Percentiles rank a stretch among this genome's conserved stretches.
Evolutionary conservation across 495 filamentous ascomycete genomes (phyloP).

Genomic region (Lophiostoma macrostomum): DNA sequence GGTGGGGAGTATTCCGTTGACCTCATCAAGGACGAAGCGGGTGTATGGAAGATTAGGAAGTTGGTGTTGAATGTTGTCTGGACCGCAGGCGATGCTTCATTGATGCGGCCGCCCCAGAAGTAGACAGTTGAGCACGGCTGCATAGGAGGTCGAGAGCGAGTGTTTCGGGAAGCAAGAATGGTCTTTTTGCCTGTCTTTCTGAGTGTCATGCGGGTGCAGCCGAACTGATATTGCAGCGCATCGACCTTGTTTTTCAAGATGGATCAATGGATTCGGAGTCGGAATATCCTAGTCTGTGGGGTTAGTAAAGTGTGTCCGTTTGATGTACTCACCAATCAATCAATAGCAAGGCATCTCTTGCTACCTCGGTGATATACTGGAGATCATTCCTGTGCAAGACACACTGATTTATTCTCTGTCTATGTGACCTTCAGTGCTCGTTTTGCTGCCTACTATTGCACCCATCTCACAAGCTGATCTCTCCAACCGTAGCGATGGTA

Average conservation of each 20-base stretch:
- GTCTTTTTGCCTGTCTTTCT: conserved; percentile 11
- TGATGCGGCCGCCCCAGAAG: conserved; percentile 8
- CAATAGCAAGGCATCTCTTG: not conserved
- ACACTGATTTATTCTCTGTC: not conserved
- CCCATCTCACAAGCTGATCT: not conserved
- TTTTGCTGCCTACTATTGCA: conserved; percentile 1
- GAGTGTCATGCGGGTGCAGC: conserved; percentile 1
- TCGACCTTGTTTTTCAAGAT: conserved; percentile 11
- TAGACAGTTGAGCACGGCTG: conserved; percentile 4
- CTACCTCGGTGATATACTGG: not conserved
- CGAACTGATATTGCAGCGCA: conserved; percentile 10
- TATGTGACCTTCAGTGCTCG: not conserved
- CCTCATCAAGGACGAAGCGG: conserved; percentile 21
- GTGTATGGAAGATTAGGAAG: conserved; percentile 20
- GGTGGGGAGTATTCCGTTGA: conserved; percentile 22
- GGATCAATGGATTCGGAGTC: conserved; percentile 9
- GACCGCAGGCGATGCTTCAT: conserved; percentile 22
- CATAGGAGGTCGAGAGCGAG: conserved; percentile 11
- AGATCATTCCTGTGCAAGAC: not conserved
- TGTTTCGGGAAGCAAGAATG: conserved; percentile 13
- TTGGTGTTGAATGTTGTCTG: conserved; percentile 24
- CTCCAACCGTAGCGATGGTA: no score
- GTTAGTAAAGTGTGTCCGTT: conserved; percentile 4
- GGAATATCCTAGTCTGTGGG: conserved; percentile 7
- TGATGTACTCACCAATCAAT: conserved; percentile 7